Evolutionary conservation across 106 monocot genomes (phyloP).

Genomic region (Acorus calamus): DNA sequence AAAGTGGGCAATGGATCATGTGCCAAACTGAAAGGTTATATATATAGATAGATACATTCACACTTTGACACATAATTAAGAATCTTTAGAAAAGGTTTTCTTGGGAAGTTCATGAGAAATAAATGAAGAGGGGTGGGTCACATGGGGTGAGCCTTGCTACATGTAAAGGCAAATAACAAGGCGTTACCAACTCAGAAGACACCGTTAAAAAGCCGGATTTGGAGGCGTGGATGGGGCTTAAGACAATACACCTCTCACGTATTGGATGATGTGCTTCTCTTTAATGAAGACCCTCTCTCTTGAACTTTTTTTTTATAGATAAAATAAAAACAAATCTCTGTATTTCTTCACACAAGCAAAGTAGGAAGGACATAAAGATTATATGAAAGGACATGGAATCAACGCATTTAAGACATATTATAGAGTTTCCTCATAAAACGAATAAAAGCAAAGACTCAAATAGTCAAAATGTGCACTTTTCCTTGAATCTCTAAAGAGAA

Average conservation of each 20-base stretch:
- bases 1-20: neutral
- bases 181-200: constrained; percentile 6
- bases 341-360: too few relatives aligned
- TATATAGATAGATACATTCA: neutral
- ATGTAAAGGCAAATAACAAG: neutral
- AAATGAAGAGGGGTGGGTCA: neutral
- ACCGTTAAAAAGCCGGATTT: constrained; percentile 7
- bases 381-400: too few relatives aligned
- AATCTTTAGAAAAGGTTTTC: too few relatives aligned
- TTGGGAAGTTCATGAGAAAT: neutral
- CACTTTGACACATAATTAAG: neutral
- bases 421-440: too few relatives aligned
- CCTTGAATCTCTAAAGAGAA: too few relatives aligned
- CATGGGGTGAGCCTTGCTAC: neutral
- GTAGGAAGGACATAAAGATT: too few relatives aligned
- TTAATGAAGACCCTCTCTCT: neutral
- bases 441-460: too few relatives aligned
- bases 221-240: neutral
- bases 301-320: neutral
- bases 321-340: too few relatives aligned
- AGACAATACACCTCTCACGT: too few relatives aligned
- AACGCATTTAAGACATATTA: too few relatives aligned
- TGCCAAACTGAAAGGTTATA: neutral
- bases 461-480: too few relatives aligned
- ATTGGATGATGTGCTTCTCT: neutral